phyloP scores from a whole-genome alignment of 2,329 filamentous ascomycete genomes.

The Fusarium globosum region DNA sequence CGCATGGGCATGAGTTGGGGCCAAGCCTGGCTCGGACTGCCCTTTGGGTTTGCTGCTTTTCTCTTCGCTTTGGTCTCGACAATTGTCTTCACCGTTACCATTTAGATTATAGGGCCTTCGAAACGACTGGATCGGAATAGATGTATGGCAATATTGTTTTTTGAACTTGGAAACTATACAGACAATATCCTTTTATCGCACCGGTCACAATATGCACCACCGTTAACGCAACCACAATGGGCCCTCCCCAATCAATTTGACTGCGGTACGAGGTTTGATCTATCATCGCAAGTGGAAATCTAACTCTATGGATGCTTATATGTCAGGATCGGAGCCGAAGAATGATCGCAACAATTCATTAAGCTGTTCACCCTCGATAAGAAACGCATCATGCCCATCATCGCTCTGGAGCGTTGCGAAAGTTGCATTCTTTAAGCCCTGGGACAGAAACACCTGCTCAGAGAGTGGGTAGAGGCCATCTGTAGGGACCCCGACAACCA shows the following conservation, averaged over 20 bases:
- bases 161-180: neutral
- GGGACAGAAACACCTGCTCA: neutral
- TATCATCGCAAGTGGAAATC: neutral
- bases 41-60: constrained; percentile 1
- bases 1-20: constrained; percentile 1
- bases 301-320: neutral
- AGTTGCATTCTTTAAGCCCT: neutral
- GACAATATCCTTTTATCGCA: neutral
- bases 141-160: neutral
- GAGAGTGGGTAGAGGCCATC: neutral
- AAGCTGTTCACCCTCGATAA: neutral
- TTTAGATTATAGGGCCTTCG: neutral
- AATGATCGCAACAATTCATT: neutral
- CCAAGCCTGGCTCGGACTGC: constrained; percentile 3
- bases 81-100: neutral
- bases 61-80: neutral
- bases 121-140: neutral
- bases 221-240: neutral
- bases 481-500: neutral
- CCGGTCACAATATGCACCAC: neutral
- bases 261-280: neutral
- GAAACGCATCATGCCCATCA: neutral
- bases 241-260: no score
- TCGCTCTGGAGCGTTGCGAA: neutral
- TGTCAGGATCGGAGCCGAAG: neutral